Evolutionary conservation across 2,329 filamentous ascomycete species (phyloP), one percentile per base, ranked within the genome.

Genomic region (Fusarium neocosmosporiellum): DNA sequence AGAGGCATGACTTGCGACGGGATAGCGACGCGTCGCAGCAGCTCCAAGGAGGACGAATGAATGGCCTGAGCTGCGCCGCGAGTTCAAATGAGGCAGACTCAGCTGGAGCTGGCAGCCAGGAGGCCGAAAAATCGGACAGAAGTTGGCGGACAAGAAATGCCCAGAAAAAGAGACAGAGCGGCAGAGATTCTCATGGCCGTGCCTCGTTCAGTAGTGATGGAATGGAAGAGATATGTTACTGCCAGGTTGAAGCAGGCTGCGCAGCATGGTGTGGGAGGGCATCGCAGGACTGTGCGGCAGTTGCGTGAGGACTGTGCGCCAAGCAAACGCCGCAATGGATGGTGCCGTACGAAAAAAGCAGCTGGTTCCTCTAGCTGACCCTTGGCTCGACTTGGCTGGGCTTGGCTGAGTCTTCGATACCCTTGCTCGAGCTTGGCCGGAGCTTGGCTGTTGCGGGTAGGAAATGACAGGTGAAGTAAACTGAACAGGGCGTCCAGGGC

Each of bases 1-100:
- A 77, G 70, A 65, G 77, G 73, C 81, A 82, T 82, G 66, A 69
- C 63, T 71, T 66, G 70, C 59, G 67, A 71, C 59, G 46, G 70
- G 29, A 60, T 60, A 67, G 67, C 65, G 71, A 68, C 71, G 70
- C 67, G 75, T 74, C 68, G 71, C 64, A 68, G 61, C 34, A 60
- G 67, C 55, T 63, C 63, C 57, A 59, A 41, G 39, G 22, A 53
- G 31, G 48, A 60, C 41, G 59, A 48, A 60, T 39, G 61, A 63
- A 74, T 77, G 66, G 69, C 34, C 73, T 69, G 69, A 72, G 69
- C 66, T 48, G 59, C 59, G 59, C 64, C 46, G 36, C 43, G 29
- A 33, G 10, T 68, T 57, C 43, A 48, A 39, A 58, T 48, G 33
- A 43, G 57, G 43, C 24, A 58, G 41, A n/a, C 43, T 67, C 66